phyloP scores from a whole-genome alignment of 495 filamentous ascomycete species.

The Penicillium verhagenii region DNA sequence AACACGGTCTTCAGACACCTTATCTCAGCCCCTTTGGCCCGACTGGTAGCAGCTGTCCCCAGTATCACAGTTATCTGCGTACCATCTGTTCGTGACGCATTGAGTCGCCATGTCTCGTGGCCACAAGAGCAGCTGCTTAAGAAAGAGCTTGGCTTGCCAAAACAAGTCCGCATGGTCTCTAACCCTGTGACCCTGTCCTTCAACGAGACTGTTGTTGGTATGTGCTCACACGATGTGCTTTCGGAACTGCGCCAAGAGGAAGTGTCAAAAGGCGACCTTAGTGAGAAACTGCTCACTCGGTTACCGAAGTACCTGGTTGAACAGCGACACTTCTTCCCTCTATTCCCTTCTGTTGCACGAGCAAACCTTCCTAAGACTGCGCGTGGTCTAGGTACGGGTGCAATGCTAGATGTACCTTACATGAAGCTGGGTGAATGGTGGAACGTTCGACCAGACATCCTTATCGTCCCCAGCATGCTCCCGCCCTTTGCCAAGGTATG shows the following conservation, averaged over 20 bases:
- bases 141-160: slow-evolving; percentile 72
- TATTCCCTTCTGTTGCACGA: slow-evolving; percentile 76
- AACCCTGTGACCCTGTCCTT: slow-evolving; percentile 85
- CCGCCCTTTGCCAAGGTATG: slow-evolving; percentile 83
- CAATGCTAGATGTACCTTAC: slow-evolving; percentile 79
- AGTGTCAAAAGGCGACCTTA: slow-evolving; percentile 56
- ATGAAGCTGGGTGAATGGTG: slow-evolving; percentile 88
- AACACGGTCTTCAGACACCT: slow-evolving; percentile 78
- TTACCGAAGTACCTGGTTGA: slow-evolving; percentile 72
- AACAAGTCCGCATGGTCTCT: slow-evolving; percentile 70
- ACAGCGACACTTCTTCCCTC: slow-evolving; percentile 84
- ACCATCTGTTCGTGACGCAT: slow-evolving; percentile 81
- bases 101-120: slow-evolving; percentile 82
- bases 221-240: slow-evolving; percentile 80
- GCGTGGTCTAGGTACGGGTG: slow-evolving; percentile 62
- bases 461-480: slow-evolving; percentile 80
- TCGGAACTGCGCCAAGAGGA: slow-evolving; percentile 78
- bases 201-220: slow-evolving; percentile 78
- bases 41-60: slow-evolving; percentile 65
- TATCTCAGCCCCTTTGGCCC: slow-evolving; percentile 65
- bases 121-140: slow-evolving; percentile 79
- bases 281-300: slow-evolving; percentile 62
- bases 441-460: slow-evolving; percentile 76
- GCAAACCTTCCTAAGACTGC: slow-evolving; percentile 62
- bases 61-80: slow-evolving; percentile 77